Percentiles rank a stretch among this genome's conserved stretches.
Evolutionary conservation across 306 rosid species (phyloP).

Genomic region (Rosa multiflora): DNA sequence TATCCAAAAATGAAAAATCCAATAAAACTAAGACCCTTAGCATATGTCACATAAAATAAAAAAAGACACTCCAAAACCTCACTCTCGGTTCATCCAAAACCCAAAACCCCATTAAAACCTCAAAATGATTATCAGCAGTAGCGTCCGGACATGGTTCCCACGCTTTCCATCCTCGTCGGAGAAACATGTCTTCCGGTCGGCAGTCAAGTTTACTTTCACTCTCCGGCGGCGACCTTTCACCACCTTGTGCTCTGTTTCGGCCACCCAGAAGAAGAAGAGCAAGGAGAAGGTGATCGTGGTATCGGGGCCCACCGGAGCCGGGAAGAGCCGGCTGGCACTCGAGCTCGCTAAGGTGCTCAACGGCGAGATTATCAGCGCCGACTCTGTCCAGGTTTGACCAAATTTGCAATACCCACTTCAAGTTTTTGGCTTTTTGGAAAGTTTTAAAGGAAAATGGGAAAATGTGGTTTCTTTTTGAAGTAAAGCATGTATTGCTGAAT

Average conservation of each 20-base stretch:
- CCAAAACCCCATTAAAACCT: conserved; percentile 3
- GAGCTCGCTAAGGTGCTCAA: conserved; percentile 87
- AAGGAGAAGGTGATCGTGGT: conserved; percentile 70
- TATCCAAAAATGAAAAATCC: too few relatives aligned
- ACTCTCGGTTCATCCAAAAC: not conserved
- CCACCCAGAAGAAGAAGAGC: conserved; percentile 23
- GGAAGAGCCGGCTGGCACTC: conserved; percentile 77
- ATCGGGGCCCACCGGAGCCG: conserved; percentile 95
- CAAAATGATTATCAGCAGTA: conserved; percentile 43
- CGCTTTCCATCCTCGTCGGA: conserved; percentile 37
- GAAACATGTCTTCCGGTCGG: conserved; percentile 26
- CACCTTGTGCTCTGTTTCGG: conserved; percentile 37
- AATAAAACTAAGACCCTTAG: too few relatives aligned
- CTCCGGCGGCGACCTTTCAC: conserved; percentile 40
- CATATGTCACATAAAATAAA: too few relatives aligned
- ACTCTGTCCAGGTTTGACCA: conserved; percentile 76
- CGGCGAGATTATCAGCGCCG: conserved; percentile 91
- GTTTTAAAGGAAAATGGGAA: not conserved
- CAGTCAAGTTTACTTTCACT: conserved; percentile 20
- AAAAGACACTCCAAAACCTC: too few relatives aligned
- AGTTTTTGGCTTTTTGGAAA: not conserved
- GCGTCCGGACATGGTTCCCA: conserved; percentile 43
- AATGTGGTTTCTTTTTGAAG: not conserved
- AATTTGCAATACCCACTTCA: not conserved
- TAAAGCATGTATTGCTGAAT: not conserved